These are phyloP conservation scores for Macrolepiota dolichaula DNA, from an alignment of 768 basidiomycete species.

Conservation along the genomic window DNA sequence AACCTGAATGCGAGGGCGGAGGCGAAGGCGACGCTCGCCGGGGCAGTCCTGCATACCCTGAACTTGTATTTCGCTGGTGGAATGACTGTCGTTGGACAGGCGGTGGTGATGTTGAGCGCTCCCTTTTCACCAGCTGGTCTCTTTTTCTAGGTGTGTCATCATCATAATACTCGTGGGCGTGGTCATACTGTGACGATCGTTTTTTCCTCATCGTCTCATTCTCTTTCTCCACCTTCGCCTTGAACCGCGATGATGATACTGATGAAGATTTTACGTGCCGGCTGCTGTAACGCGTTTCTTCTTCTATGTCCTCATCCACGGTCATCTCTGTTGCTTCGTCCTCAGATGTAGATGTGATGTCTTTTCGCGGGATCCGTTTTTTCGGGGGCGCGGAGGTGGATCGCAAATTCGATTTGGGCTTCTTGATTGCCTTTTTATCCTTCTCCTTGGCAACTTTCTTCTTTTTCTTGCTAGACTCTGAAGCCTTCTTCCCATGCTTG, in stretches of 20 bases:
- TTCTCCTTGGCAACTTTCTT: conserved; percentile 14
- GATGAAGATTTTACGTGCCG: conserved; percentile 6
- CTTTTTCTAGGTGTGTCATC: conserved; percentile 17
- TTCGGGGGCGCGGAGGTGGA: conserved; percentile 11
- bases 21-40: conserved; percentile 4
- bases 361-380: neutral
- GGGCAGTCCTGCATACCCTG: neutral
- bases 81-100: conserved; percentile 11
- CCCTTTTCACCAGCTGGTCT: conserved; percentile 20
- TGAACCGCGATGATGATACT: conserved; percentile 5
- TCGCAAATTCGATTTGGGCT: neutral
- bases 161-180: conserved; percentile 19
- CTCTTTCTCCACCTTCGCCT: conserved; percentile 13
- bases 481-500: conserved; percentile 6
- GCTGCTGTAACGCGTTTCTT: neutral
- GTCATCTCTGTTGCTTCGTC: conserved; percentile 6
- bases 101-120: conserved; percentile 10
- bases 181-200: conserved; percentile 12
- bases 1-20: neutral
- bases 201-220: conserved; percentile 9
- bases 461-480: conserved; percentile 12
- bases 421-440: conserved; percentile 9
- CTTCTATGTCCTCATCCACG: conserved; percentile 7
- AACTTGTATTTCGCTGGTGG: neutral
- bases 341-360: conserved; percentile 7